These are phyloP conservation scores for Lyophyllum shimeji DNA, from an alignment of 768 basidiomycete species.

Conservation along the genomic window DNA sequence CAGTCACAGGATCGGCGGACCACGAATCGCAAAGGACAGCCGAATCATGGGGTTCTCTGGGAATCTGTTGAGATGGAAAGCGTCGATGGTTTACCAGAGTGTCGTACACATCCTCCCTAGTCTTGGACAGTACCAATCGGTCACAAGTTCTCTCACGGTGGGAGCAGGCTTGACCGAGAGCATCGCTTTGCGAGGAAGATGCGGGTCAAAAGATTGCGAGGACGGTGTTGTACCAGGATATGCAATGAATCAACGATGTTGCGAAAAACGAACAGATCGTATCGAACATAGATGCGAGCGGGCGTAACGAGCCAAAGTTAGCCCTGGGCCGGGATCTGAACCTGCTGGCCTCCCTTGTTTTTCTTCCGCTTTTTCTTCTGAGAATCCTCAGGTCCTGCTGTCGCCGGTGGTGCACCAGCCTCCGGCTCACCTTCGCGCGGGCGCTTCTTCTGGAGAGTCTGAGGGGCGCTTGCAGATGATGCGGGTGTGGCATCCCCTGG, in stretches of 20 bases:
- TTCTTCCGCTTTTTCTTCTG: constrained; percentile 32
- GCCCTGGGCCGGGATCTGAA: background rate
- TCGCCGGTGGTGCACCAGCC: background rate
- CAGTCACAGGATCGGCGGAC: background rate
- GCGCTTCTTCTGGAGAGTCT: constrained; percentile 19
- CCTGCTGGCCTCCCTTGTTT: constrained; percentile 12
- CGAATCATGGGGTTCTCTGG: too few relatives aligned
- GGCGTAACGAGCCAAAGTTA: background rate
- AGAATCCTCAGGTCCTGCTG: constrained; percentile 12
- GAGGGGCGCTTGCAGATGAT: background rate
- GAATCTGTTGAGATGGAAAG: background rate
- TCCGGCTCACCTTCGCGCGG: constrained; percentile 20
- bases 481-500: background rate
- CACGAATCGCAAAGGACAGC: background rate
- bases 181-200: too few relatives aligned
- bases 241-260: background rate
- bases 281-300: background rate
- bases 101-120: background rate
- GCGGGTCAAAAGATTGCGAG: too few relatives aligned
- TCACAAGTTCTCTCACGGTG: background rate
- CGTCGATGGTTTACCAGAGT: background rate
- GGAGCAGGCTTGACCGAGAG: background rate
- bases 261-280: background rate
- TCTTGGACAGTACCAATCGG: background rate
- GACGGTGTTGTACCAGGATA: background rate